These are phyloP conservation scores for Alternaria incomplexa DNA, from an alignment of 2,329 filamentous ascomycete species.

Conservation along the genomic window DNA sequence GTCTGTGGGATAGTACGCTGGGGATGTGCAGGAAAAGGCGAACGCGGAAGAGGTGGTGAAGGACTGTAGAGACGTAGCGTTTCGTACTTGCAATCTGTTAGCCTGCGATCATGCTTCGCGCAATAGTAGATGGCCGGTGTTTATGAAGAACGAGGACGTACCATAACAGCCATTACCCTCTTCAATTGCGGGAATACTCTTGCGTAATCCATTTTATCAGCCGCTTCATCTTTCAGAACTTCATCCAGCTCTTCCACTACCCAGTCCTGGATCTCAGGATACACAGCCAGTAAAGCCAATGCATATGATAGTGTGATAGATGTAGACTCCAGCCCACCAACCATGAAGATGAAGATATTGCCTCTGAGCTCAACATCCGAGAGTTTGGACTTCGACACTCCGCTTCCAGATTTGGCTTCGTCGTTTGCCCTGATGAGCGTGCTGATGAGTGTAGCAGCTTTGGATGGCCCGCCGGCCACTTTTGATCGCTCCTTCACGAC, in stretches of 20 bases:
- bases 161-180: conserved; percentile 58
- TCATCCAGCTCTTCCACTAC: conserved; percentile 56
- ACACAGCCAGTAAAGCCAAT: conserved; percentile 54
- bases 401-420: not conserved
- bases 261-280: conserved; percentile 61
- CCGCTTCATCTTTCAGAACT: conserved; percentile 30
- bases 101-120: not conserved
- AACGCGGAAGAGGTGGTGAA: conserved; percentile 24
- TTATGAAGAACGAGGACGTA: conserved; percentile 21
- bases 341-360: conserved; percentile 41
- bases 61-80: conserved; percentile 36
- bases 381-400: conserved; percentile 5
- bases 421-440: conserved; percentile 36
- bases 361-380: conserved; percentile 34
- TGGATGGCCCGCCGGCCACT: not conserved
- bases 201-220: conserved; percentile 46
- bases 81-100: conserved; percentile 24
- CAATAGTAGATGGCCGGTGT: not conserved
- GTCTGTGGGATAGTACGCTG: conserved; percentile 10
- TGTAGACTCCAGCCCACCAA: conserved; percentile 41
- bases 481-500: not conserved
- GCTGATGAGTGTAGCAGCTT: conserved; percentile 33
- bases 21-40: not conserved
- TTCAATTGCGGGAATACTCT: conserved; percentile 52
- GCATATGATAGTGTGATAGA: conserved; percentile 59